phyloP scores from a whole-genome alignment of 1,284 basidiomycete genomes.

The Ustilago lituana region DNA sequence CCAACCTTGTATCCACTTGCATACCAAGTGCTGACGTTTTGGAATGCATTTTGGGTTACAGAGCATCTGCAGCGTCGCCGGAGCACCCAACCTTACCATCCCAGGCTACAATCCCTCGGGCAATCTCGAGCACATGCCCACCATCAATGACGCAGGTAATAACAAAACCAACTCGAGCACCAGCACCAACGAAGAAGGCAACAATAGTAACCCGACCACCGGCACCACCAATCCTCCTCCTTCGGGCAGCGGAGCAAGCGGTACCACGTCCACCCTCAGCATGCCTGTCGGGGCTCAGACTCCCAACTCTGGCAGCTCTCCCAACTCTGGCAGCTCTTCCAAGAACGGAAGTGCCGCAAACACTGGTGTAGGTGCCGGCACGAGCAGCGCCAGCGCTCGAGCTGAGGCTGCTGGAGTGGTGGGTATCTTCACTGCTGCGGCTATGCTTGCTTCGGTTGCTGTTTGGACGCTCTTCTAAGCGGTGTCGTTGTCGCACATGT shows the following conservation, averaged over 20 bases:
- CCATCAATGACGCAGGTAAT: conserved; percentile 16
- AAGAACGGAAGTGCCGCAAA: no score
- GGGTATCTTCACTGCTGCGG: conserved; percentile 6
- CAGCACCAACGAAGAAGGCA: neutral
- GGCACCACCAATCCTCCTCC: neutral
- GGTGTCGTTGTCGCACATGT: neutral
- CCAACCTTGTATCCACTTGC: no score
- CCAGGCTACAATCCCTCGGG: conserved; percentile 24
- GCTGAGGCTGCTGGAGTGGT: conserved; percentile 1
- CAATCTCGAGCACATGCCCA: conserved; percentile 46
- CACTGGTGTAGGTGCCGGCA: neutral
- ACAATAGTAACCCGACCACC: neutral
- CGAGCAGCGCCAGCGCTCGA: neutral
- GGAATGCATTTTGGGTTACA: neutral
- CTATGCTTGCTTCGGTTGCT: conserved; percentile 10
- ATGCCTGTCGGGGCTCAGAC: conserved; percentile 18
- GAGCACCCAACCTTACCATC: conserved; percentile 20
- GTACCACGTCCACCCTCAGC: conserved; percentile 12
- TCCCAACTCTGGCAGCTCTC: neutral
- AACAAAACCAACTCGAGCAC: conserved; percentile 5
- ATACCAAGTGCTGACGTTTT: no score
- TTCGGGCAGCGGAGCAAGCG: conserved; percentile 2
- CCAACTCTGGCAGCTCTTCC: neutral
- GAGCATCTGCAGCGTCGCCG: conserved; percentile 31
- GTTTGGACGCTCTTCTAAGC: conserved; percentile 27